Evolutionary conservation across 2,329 filamentous ascomycete species (phyloP).

Genomic region (Fonsecaea pedrosoi): DNA sequence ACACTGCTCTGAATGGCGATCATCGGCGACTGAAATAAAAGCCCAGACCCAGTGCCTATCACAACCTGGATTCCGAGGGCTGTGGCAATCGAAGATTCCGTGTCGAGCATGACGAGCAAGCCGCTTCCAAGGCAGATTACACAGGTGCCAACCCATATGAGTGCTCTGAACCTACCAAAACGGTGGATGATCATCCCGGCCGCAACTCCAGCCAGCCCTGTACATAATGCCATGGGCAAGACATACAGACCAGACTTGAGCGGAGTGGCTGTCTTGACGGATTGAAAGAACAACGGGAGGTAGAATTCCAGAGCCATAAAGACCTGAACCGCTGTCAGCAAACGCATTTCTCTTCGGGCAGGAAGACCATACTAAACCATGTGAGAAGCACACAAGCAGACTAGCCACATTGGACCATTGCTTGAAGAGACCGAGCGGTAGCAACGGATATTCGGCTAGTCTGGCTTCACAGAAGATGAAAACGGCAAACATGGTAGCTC

Average conservation of each 20-base stretch:
- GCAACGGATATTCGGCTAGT: slow-evolving; percentile 76
- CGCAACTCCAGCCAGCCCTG: slow-evolving; percentile 53
- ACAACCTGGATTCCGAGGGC: slow-evolving; percentile 46
- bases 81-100: background rate
- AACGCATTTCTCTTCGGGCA: too few species aligned
- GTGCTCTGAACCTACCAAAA: slow-evolving; percentile 55
- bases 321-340: slow-evolving; percentile 45
- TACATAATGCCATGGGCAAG: slow-evolving; percentile 63
- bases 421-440: slow-evolving; percentile 74
- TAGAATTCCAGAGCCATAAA: slow-evolving; percentile 74
- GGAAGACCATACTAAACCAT: slow-evolving; percentile 52
- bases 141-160: slow-evolving; percentile 53
- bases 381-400: slow-evolving; percentile 51
- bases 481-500: slow-evolving; percentile 64
- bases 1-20: slow-evolving; percentile 63
- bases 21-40: slow-evolving; percentile 63
- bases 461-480: slow-evolving; percentile 77
- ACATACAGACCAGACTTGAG: slow-evolving; percentile 64
- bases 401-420: slow-evolving; percentile 61
- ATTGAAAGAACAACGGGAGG: slow-evolving; percentile 75
- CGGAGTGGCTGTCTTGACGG: slow-evolving; percentile 67
- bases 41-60: slow-evolving; percentile 52
- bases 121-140: slow-evolving; percentile 55
- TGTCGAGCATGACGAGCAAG: slow-evolving; percentile 52
- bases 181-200: slow-evolving; percentile 57